These are phyloP conservation scores for Pleodorina starrii DNA, from an alignment of 139 green algal species.

Conservation along the genomic window DNA sequence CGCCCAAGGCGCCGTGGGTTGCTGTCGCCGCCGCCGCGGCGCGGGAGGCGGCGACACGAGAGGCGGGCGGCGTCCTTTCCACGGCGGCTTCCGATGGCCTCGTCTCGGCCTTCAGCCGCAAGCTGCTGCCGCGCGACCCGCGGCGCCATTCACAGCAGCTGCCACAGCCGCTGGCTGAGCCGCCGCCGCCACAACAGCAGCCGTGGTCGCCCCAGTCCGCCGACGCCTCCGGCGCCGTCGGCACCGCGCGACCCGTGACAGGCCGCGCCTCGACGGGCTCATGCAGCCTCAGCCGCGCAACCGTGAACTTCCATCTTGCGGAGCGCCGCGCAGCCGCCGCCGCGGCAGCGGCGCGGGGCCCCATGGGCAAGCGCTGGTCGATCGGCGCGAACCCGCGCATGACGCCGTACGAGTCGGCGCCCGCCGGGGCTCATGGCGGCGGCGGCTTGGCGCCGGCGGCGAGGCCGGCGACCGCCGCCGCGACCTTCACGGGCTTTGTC, in stretches of 20 bases:
- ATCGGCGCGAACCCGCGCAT: not conserved
- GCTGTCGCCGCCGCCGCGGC: not conserved
- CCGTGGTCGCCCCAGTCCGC: too few species aligned
- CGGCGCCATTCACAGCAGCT: constrained; percentile 3
- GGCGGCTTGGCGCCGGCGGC: not conserved
- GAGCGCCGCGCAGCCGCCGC: not conserved
- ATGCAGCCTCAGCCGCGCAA: not conserved
- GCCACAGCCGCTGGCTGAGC: not conserved
- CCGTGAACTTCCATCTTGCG: not conserved
- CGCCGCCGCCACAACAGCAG: not conserved
- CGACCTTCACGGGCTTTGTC: not conserved
- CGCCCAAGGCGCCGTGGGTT: not conserved
- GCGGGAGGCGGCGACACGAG: not conserved
- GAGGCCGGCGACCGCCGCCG: not conserved
- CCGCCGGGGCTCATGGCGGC: not conserved
- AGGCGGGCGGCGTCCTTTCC: not conserved
- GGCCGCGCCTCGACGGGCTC: constrained; percentile 29
- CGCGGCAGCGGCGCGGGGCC: not conserved
- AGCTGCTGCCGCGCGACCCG: not conserved
- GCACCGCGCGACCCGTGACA: not conserved
- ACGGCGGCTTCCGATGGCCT: not conserved
- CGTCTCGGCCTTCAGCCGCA: not conserved
- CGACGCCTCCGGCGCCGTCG: not conserved
- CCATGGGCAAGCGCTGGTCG: not conserved
- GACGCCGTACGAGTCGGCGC: constrained; percentile 29